Base-by-base conservation (phyloP, 192 early-diverging fungal species). In the Linderina pennispora region DNA sequence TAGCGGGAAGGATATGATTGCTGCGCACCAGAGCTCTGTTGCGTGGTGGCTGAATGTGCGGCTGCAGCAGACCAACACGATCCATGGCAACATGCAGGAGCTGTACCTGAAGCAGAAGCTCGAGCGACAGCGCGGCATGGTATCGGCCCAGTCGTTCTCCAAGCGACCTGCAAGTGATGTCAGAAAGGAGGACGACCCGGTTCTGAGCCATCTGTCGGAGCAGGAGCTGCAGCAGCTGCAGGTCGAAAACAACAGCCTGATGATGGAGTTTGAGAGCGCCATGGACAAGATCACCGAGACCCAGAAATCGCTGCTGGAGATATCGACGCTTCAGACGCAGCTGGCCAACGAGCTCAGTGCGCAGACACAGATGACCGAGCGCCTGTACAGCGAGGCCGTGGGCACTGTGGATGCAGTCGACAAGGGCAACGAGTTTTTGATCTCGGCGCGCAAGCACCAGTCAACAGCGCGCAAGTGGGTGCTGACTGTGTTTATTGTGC, bases 21-120 rank as follows among this genome's bases (percentile, higher is more conserved):
- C 82, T 14, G 80, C 82, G 21, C 78, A 84, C 47, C 80, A 80
- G 16, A 81, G 82, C 46, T 80, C 82, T 8, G 77, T 89, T 2
- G 63, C 76, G 7, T 82, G 85, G 73, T 71, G 76, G 48, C 47
- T 89, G 16, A 89, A 89, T 41, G 65, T 80, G 24, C 59, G 76
- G 10, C 58, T 89, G 24, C 83, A 81, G 26, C 61, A 76, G 33
- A 65, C 83, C 10, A 83, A 83, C 18, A 75, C 76, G 26, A 48
- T 82, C 14, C 87, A 89, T 43, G 82, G 80, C 46, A 75, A 83
- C 31, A 84, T 83, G 53, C 84, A 89, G 48, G 80, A 87, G 48
- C 50, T 74, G 20, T 68, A 81, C 42, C 58, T 89, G 50, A 70
- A 66, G 24, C 75, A 80, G 13, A 81, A 81, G 39, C 71, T 89